Conservation (phyloP, 257 asterid genomes). For the Solanum medicagineum region DNA sequence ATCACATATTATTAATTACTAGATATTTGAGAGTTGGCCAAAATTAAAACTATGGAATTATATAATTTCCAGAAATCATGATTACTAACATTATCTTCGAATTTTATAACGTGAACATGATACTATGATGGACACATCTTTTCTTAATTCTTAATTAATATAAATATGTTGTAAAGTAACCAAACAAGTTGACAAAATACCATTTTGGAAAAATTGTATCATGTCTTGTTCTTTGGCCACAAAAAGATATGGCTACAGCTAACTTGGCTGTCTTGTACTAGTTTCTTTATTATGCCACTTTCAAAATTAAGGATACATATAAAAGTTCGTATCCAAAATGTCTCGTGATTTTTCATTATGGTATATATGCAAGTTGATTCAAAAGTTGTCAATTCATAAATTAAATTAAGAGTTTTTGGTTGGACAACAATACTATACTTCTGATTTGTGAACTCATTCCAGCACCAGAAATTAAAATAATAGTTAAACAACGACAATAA, state of each 20-base stretch:
- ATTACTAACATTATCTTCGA: neutral
- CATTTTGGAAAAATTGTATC: neutral
- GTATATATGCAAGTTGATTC: neutral
- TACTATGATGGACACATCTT: neutral
- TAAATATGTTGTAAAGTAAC: neutral
- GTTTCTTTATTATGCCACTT: too few species aligned
- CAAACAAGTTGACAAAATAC: neutral
- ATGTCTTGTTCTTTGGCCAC: neutral
- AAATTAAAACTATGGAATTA: neutral
- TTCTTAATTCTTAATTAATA: neutral
- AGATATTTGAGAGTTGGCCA: neutral
- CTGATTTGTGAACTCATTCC: neutral
- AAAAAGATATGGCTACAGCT: neutral
- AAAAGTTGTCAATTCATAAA: neutral
- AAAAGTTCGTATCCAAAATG: neutral
- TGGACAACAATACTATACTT: neutral
- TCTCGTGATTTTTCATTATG: neutral
- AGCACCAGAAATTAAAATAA: too few species aligned
- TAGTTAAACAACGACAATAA: too few species aligned
- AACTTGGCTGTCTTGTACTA: neutral
- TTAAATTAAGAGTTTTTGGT: neutral
- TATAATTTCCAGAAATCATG: neutral
- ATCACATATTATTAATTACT: neutral
- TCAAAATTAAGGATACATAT: neutral
- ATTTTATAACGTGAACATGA: neutral